phyloP scores from a whole-genome alignment of 179 eudicot genomes.

The Beta lomatogona region DNA sequence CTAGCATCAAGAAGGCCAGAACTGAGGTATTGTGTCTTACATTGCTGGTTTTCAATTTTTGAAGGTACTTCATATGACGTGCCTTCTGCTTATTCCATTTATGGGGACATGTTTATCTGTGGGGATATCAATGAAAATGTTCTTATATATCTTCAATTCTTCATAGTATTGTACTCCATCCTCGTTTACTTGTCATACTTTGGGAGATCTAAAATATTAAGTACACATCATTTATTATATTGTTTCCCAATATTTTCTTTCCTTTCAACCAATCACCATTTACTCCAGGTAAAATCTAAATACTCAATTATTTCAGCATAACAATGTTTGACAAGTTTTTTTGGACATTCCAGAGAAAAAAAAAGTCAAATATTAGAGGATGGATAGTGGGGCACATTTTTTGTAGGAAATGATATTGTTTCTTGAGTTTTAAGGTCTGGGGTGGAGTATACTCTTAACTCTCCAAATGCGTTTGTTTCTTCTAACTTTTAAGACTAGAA shows the following conservation, averaged over 20 bases:
- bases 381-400: not conserved
- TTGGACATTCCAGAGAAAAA: not conserved
- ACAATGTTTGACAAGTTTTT: not conserved
- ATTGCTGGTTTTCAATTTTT: not conserved
- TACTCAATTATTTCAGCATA: not conserved
- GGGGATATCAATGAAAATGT: not conserved
- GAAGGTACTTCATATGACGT: not conserved
- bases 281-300: not conserved
- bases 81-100: not conserved
- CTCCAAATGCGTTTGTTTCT: not conserved
- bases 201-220: not conserved
- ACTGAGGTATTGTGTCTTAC: constrained; percentile 53
- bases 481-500: not conserved
- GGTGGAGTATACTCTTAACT: not conserved
- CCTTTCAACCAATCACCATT: not conserved
- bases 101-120: not conserved
- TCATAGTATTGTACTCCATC: not conserved
- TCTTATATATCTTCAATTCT: not conserved
- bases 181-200: not conserved
- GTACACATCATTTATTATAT: not conserved
- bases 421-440: not conserved
- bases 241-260: not conserved
- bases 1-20: constrained; percentile 64
- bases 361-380: not conserved
- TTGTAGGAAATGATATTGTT: not conserved